Base-by-base conservation (phyloP, 2,329 filamentous ascomycete genomes). In the Colletotrichum caudatum region DNA sequence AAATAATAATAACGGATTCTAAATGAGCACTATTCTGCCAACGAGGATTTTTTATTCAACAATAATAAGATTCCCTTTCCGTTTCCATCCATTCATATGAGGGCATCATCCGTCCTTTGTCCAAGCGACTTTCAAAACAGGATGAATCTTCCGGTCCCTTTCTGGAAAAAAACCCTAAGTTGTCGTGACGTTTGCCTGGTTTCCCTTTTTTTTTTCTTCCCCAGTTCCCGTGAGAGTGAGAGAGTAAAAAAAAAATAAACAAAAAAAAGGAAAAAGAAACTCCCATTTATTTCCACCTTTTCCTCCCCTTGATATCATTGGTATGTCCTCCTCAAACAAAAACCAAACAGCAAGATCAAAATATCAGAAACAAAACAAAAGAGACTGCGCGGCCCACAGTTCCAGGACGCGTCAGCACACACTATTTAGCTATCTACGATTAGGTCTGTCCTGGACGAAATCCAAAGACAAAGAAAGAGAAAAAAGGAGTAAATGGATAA, bases 261-360 rank as follows among this genome's bases (percentile, higher is more conserved):
- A 46, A n/a, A 9, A n/a, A 14, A n/a, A 9, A 4, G 4, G 2
- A 35, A 37, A 16, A 14, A 37, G 12, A 16, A 56, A 14, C 11
- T 37, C 44, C 44, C 7, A 50, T 46, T 18, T 46, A 11, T 50
- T 61, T 66, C 68, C 69, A 64, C 69, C 69, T 71, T 71, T 71
- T 71, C 53, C 69, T 71, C 69, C 69, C 65, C 69, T 71, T 69
- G 69, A 71, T 71, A 71, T 71, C 69, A 71, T 69, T 71, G 69
- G 70, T 70, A 70, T 72, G 66, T 72, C 70, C 66, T 72, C 66
- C 66, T 66, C 67, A 46, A 50, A 62, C 33, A 59, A 11, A 46
- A 46, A 46, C 18, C 2, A 7, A 23, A 23, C 2, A 16, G 11
- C 18, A 11, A 4, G 41, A 12, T 7, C 23, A 41, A 37, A 64